Conservation (phyloP, 495 filamentous ascomycete genomes). For the Xylona heveae region DNA sequence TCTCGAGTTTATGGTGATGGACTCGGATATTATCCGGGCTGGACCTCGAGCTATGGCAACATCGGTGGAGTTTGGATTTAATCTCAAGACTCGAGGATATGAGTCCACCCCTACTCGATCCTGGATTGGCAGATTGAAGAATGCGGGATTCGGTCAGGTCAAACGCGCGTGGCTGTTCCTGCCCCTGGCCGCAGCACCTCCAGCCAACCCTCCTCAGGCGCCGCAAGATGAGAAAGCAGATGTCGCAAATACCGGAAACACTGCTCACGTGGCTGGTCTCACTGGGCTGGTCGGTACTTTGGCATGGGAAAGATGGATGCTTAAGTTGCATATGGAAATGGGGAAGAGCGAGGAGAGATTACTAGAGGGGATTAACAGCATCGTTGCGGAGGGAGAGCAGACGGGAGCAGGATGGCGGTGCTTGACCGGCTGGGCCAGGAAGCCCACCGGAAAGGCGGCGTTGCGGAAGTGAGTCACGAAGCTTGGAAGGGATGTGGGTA, state of each 20-base stretch:
- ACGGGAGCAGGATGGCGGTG: constrained; percentile 52
- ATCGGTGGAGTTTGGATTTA: constrained; percentile 73
- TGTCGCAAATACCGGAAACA: constrained; percentile 30
- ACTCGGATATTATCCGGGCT: constrained; percentile 70
- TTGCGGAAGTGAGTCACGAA: neutral
- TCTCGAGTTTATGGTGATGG: constrained; percentile 74
- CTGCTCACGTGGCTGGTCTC: constrained; percentile 48
- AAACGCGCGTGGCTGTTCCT: constrained; percentile 81
- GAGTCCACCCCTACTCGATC: constrained; percentile 62
- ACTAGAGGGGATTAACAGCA: constrained; percentile 55
- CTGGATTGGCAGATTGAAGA: constrained; percentile 53
- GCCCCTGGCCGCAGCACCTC: constrained; percentile 52
- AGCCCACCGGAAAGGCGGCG: constrained; percentile 27
- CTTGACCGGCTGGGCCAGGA: constrained; percentile 75
- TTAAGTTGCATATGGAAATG: constrained; percentile 71
- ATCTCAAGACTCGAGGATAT: constrained; percentile 69
- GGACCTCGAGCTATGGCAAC: constrained; percentile 59
- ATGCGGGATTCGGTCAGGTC: constrained; percentile 52
- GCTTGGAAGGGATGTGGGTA: neutral
- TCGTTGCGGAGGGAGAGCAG: constrained; percentile 54
- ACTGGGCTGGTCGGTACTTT: constrained; percentile 70
- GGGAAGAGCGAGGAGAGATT: constrained; percentile 18
- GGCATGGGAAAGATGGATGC: constrained; percentile 92
- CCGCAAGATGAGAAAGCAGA: too few species aligned
- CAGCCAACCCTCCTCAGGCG: neutral